Conservation (phyloP, 805 yeast genomes). For the Teunomyces panamensis region DNA sequence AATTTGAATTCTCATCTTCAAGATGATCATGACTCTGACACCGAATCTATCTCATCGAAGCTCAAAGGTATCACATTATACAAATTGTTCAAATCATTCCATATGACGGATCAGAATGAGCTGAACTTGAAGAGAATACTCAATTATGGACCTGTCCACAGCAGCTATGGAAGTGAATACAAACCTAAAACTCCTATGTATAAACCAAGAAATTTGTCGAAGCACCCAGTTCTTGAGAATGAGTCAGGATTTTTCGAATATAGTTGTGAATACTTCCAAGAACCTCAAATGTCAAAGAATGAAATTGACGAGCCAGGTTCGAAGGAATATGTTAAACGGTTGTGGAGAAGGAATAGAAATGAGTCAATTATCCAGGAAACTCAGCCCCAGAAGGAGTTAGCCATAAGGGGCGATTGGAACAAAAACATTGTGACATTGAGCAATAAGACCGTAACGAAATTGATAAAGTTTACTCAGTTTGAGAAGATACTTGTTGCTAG, state of each 20-base stretch:
- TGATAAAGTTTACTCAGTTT: constrained; percentile 82
- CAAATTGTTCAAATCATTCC: constrained; percentile 35
- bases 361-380: constrained; percentile 84
- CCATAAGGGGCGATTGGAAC: constrained; percentile 85
- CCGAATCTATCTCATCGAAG: constrained; percentile 33
- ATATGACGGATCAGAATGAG: constrained; percentile 41
- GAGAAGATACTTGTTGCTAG: constrained; percentile 77
- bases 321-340: constrained; percentile 70
- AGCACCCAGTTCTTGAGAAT: constrained; percentile 48
- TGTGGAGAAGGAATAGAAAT: constrained; percentile 90
- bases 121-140: constrained; percentile 35
- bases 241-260: constrained; percentile 68
- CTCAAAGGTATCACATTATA: constrained; percentile 32
- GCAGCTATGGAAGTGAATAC: constrained; percentile 42
- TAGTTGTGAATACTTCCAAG: constrained; percentile 89
- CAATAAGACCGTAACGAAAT: constrained; percentile 76
- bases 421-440: constrained; percentile 55
- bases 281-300: constrained; percentile 84
- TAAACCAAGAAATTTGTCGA: constrained; percentile 30
- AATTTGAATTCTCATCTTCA: constrained; percentile 10
- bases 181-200: constrained; percentile 60
- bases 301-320: constrained; percentile 94
- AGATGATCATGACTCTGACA: constrained; percentile 15
- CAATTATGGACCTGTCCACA: constrained; percentile 33
- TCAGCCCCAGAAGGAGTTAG: constrained; percentile 81